Conservation (phyloP, 1,284 basidiomycete species). For the Acaromyces ingoldii region DNA sequence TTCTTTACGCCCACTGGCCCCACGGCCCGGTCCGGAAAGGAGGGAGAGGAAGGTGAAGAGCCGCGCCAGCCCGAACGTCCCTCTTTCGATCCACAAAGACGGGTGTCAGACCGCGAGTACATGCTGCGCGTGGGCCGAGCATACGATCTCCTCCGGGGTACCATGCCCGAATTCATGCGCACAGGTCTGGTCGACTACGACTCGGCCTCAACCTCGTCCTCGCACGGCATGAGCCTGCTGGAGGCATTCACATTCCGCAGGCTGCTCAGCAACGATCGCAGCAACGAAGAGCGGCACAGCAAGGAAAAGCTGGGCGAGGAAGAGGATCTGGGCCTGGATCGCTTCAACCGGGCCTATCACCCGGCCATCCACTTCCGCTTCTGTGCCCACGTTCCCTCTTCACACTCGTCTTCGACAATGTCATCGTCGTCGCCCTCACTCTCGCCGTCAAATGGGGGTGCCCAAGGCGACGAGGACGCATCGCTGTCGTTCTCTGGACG, state of each 20-base stretch:
- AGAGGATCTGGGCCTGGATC: background rate
- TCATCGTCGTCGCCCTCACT: background rate
- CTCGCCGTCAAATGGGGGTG: too few relatives aligned
- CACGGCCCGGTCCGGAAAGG: background rate
- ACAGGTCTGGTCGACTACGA: constrained; percentile 18
- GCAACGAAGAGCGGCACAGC: too few relatives aligned
- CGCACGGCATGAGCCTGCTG: background rate
- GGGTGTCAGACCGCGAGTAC: background rate
- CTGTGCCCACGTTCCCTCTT: background rate
- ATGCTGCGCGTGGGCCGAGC: constrained; percentile 14
- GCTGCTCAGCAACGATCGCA: too few relatives aligned
- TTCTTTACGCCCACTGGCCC: constrained; percentile 3
- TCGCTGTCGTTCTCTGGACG: constrained; percentile 39
- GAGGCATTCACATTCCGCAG: constrained; percentile 1
- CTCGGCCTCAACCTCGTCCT: background rate
- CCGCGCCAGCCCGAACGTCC: background rate
- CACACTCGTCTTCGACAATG: background rate
- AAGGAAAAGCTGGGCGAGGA: background rate
- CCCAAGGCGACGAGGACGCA: constrained; percentile 6
- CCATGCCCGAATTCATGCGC: constrained; percentile 15
- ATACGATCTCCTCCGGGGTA: constrained; percentile 13
- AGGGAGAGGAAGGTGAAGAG: background rate
- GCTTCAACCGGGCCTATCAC: background rate
- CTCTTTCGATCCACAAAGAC: background rate
- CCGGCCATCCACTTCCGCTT: background rate